Percentiles rank a stretch among this genome's conserved stretches.
Conservation (phyloP, 2,329 filamentous ascomycete species). For the Grosmannia penicillata region DNA sequence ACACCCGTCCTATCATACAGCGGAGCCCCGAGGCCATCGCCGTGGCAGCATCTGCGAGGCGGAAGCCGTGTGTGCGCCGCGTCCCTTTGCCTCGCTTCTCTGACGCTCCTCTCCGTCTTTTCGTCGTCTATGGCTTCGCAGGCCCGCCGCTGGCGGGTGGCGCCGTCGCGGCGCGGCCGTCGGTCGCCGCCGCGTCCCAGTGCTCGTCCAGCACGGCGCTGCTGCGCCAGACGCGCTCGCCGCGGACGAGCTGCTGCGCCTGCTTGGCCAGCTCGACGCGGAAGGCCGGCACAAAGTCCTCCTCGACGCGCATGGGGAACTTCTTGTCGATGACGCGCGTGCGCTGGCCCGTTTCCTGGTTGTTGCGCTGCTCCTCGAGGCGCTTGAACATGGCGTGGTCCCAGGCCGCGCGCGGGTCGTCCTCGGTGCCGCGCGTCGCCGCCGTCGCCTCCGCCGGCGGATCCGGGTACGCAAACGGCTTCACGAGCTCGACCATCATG, state of each 20-base stretch:
- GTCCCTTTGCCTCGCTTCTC: no score
- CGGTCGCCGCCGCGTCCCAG: not conserved
- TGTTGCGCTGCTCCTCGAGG: conserved; percentile 13
- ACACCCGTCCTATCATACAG: no score
- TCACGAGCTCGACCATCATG: conserved; percentile 83
- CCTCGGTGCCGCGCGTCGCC: conserved; percentile 5
- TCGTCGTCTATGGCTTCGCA: not conserved
- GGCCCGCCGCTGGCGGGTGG: not conserved
- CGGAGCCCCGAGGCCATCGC: no score
- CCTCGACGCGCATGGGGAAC: conserved; percentile 17
- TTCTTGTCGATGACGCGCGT: conserved; percentile 6
- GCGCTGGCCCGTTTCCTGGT: conserved; percentile 13
- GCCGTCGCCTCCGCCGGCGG: conserved; percentile 39
- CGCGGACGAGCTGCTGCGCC: conserved; percentile 46
- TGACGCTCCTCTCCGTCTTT: no score
- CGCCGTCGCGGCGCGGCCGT: no score
- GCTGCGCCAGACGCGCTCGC: conserved; percentile 46
- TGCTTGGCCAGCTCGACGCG: conserved; percentile 33
- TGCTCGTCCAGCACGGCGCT: not conserved
- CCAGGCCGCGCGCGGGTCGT: conserved; percentile 33
- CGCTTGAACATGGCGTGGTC: conserved; percentile 40
- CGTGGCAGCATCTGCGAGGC: no score
- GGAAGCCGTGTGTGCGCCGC: no score
- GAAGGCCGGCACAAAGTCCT: conserved; percentile 21
- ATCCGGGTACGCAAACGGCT: conserved; percentile 81